phyloP scores from a whole-genome alignment of 305 asterid genomes.

The Fraxinus floribunda region DNA sequence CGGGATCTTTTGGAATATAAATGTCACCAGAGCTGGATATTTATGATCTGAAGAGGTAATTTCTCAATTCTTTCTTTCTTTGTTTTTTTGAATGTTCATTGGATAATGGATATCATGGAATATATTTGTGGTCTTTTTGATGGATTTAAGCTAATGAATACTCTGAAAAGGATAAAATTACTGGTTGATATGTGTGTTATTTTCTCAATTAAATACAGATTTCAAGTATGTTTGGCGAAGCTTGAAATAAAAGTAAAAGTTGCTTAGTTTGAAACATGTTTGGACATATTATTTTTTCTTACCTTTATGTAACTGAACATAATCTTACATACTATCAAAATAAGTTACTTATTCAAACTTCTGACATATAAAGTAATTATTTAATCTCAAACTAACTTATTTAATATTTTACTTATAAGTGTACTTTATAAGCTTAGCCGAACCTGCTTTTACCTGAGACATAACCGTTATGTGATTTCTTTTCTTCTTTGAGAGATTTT shows the following conservation, averaged over 20 bases:
- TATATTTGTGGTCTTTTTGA: neutral
- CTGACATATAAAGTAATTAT: neutral
- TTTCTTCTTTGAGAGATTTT: neutral
- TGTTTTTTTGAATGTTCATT: neutral
- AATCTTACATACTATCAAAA: neutral
- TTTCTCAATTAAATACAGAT: neutral
- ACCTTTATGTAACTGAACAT: neutral
- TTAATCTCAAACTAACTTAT: neutral
- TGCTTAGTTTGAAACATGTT: neutral
- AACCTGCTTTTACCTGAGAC: neutral
- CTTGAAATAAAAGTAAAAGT: neutral
- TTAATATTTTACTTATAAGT: neutral
- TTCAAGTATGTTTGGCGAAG: neutral
- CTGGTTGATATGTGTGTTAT: neutral
- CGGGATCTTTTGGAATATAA: neutral
- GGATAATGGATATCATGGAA: neutral
- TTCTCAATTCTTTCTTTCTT: neutral
- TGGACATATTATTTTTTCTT: neutral
- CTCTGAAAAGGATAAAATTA: neutral
- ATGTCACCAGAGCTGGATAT: neutral
- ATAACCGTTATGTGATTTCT: neutral
- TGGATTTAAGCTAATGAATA: neutral
- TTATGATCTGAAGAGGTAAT: neutral
- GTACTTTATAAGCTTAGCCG: neutral
- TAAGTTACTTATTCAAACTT: neutral